phyloP scores from a whole-genome alignment of 2,329 filamentous ascomycete genomes.

The Aspergillus fructus region DNA sequence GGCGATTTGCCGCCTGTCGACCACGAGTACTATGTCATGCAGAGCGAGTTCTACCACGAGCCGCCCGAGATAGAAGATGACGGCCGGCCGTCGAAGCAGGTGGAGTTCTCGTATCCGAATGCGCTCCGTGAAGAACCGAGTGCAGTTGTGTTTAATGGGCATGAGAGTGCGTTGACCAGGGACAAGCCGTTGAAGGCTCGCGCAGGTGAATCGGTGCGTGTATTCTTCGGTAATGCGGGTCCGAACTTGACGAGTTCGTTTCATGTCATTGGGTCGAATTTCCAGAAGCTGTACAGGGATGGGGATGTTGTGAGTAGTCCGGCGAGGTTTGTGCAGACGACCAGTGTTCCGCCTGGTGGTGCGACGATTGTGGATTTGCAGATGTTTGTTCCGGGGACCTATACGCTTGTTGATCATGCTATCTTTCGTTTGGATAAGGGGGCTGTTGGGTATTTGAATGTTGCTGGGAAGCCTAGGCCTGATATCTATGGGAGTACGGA shows the following conservation, averaged over 20 bases:
- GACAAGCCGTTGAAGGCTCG: not conserved
- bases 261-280: not conserved
- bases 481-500: conserved; percentile 16
- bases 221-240: not conserved
- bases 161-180: not conserved
- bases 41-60: not conserved
- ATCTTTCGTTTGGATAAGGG: conserved; percentile 38
- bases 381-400: not conserved
- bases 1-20: not conserved
- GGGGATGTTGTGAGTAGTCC: not conserved
- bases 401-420: conserved; percentile 20
- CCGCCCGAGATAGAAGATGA: not conserved
- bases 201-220: not conserved
- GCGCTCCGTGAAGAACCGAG: not conserved
- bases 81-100: not conserved
- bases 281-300: not conserved
- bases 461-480: conserved; percentile 28
- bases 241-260: not conserved
- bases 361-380: not conserved
- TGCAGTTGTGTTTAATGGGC: not conserved
- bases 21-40: not conserved
- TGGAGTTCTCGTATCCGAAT: not conserved
- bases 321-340: not conserved
- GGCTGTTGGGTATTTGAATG: conserved; percentile 36
- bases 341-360: not conserved